A percentile compares a stretch with the other conserved stretches of the same genome.
phyloP scores from a whole-genome alignment of 108 stramenopile species.

The Nannochloropsis gaditana region DNA sequence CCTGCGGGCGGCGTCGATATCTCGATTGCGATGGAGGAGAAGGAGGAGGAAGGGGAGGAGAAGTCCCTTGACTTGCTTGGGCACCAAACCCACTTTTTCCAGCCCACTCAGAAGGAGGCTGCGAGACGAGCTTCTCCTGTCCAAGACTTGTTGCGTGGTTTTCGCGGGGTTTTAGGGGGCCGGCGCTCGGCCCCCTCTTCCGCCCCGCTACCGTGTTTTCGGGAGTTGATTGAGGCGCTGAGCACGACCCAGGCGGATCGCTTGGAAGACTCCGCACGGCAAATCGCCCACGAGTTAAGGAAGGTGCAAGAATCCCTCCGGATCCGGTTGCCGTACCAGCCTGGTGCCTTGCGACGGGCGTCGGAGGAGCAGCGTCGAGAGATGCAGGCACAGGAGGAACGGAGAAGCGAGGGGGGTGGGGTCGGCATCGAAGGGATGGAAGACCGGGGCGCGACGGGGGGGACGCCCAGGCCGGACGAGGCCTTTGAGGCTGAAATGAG shows the following conservation, averaged over 20 bases:
- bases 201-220: neutral
- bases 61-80: neutral
- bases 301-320: neutral
- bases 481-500: neutral
- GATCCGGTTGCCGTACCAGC: neutral
- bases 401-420: neutral
- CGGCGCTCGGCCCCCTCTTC: neutral
- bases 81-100: neutral
- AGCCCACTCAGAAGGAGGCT: no score
- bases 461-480: neutral
- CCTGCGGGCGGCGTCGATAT: neutral
- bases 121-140: neutral
- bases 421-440: neutral
- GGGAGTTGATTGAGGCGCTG: neutral
- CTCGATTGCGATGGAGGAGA: neutral
- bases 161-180: neutral
- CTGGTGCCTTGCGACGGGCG: neutral
- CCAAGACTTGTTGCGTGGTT: neutral
- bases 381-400: neutral
- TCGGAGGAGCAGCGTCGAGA: neutral
- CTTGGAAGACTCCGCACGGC: neutral
- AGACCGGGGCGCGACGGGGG: neutral
- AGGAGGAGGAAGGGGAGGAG: constrained; percentile 13
- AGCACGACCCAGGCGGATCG: neutral
- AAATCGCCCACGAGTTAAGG: constrained; percentile 6